Evolutionary conservation across 2,329 filamentous ascomycete species (phyloP), one percentile per base, ranked within the genome.

Genomic region (Ophiocordyceps camponoti-rufipedis): DNA sequence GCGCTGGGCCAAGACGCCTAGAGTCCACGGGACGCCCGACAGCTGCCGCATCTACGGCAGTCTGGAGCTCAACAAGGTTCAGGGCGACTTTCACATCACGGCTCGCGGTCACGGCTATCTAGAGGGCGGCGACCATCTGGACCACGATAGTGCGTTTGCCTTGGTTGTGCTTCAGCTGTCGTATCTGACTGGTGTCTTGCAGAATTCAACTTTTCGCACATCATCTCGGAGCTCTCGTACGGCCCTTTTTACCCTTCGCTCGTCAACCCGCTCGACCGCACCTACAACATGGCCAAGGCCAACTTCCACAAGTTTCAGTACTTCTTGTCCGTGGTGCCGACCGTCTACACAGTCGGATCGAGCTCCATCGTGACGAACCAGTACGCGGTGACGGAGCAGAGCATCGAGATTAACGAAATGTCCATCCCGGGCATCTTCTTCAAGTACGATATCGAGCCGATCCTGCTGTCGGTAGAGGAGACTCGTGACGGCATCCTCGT

Each of bases 281-380:
- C 91, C 41, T 77, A 88, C 63, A 84, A 88, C 56, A 65, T 71
- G 4, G 89, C 84, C n/a, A 59, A 70, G 14, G 60, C 64, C 49
- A 74, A 94, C 69, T 96, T 95, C 70, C 82, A 89, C 75, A 93
- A 91, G 65, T 96, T 87, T 69, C 91, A 98, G 65, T 98, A 98
- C 74, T 96, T 91, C 68, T 72, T 96, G 58, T 94, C 85, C 38
- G 74, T 98, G 35, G 91, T 98, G 2, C 91, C 91, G 2, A 98
- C 91, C 5, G 76, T 93, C 56, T 98, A 96, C 71, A 87, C 78
- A 61, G 72, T 82, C 48, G 71, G 70, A 42, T 60, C 63, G 31
- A 74, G 75, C 55, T 80, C 78, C 45, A 78, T 98, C 58, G 77
- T 82, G 63, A 96, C 91, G 14, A 98, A 98, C 69, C 91, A 98